Base-by-base conservation (phyloP, 2,329 filamentous ascomycete species). In the Arthrobotrys iridis region DNA sequence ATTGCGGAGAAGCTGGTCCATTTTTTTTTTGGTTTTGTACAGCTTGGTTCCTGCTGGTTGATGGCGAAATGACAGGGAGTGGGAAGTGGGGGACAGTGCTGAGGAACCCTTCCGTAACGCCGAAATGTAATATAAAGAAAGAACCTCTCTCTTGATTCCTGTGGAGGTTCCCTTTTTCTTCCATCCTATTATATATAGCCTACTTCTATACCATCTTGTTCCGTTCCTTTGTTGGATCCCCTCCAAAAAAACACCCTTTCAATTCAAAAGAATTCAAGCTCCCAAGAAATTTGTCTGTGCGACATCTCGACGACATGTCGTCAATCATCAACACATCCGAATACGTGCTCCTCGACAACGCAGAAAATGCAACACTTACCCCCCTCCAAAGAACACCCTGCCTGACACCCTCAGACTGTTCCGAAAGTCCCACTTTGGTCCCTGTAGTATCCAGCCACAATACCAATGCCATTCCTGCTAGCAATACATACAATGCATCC, bases 261-360 rank as follows among this genome's bases (percentile, higher is more conserved):
- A 8, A 13, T 2, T 46, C n/a, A n/a, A n/a, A n/a, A n/a, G n/a
- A n/a, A n/a, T n/a, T n/a, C n/a, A n/a, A n/a, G n/a, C n/a, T n/a
- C n/a, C n/a, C n/a, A n/a, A n/a, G n/a, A n/a, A n/a, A n/a, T n/a
- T n/a, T n/a, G n/a, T 59, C 10, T 20, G 35, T 43, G 37, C 55
- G 55, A 59, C 35, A 22, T 3, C 6, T 1, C 22, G 41, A 43
- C 60, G 45, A 52, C 62, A 70, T 70, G 65, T 60, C 65, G 35
- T 70, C 65, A 35, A 55, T 55, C 33, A 28, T 65, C 55, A 70
- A 70, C 65, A 24, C 65, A 62, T 70, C 65, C 33, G 65, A 70
- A 35, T 70, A 62, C 24, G 45, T 70, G 18, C 35, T 70, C 20
- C 65, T 70, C 33, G 55, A 70, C 65, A 70, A 70, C 65, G 65